These are phyloP conservation scores for Glonium stellatum DNA, from an alignment of 495 filamentous ascomycete genomes.

Conservation along the genomic window DNA sequence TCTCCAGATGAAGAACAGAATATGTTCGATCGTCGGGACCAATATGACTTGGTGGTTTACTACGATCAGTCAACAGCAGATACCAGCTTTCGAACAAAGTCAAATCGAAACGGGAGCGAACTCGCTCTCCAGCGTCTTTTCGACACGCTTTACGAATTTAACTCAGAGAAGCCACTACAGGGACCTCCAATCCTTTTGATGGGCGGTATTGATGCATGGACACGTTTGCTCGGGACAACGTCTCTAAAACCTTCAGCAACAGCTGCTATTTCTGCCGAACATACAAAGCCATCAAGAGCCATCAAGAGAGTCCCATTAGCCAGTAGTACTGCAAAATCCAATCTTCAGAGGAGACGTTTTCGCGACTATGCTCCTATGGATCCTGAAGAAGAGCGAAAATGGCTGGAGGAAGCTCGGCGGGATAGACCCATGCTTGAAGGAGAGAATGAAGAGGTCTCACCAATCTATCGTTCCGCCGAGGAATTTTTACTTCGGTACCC, in stretches of 20 bases:
- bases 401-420: slow-evolving; percentile 51
- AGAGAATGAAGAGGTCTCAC: slow-evolving; percentile 35
- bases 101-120: slow-evolving; percentile 43
- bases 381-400: slow-evolving; percentile 53
- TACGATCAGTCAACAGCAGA: slow-evolving; percentile 68
- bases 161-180: slow-evolving; percentile 66
- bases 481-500: slow-evolving; percentile 82
- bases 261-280: slow-evolving; percentile 43
- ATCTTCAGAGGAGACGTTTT: slow-evolving; percentile 50
- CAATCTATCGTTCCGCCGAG: slow-evolving; percentile 54
- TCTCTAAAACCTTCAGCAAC: slow-evolving; percentile 56
- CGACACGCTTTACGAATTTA: slow-evolving; percentile 75
- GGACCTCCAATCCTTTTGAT: slow-evolving; percentile 65
- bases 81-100: slow-evolving; percentile 43
- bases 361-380: slow-evolving; percentile 55
- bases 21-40: slow-evolving; percentile 66
- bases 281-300: slow-evolving; percentile 43
- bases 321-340: slow-evolving; percentile 47
- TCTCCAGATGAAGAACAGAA: slow-evolving; percentile 66
- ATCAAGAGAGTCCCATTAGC: slow-evolving; percentile 47
- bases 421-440: slow-evolving; percentile 46
- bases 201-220: slow-evolving; percentile 83
- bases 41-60: slow-evolving; percentile 82
- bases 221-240: slow-evolving; percentile 63
- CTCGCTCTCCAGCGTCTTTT: slow-evolving; percentile 62